Conservation (phyloP, 768 basidiomycete genomes). For the Hysterangium stoloniferum region DNA sequence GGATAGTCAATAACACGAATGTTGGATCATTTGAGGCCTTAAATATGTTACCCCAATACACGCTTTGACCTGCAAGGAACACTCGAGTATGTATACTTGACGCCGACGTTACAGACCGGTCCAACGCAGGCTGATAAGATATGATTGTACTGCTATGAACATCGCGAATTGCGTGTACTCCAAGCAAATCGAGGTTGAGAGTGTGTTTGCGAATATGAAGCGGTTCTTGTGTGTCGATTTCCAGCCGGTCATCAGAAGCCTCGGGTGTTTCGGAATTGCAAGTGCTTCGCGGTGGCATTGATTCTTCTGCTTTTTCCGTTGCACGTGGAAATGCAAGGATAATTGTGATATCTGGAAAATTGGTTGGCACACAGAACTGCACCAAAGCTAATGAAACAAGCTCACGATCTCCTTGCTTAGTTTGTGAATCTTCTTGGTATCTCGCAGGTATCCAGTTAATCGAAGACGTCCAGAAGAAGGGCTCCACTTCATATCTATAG, state of each 20-base stretch:
- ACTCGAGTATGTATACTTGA: constrained; percentile 23
- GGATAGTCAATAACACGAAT: constrained; percentile 40
- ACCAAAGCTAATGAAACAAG: neutral
- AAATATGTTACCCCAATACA: constrained; percentile 38
- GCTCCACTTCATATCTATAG: constrained; percentile 45
- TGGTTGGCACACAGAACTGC: neutral
- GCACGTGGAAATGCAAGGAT: constrained; percentile 39
- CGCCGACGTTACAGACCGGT: too few relatives aligned
- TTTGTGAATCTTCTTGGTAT: constrained; percentile 42
- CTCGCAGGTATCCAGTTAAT: constrained; percentile 63
- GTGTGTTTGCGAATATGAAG: constrained; percentile 21
- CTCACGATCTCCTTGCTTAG: constrained; percentile 45
- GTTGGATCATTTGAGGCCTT: constrained; percentile 38
- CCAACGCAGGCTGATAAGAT: constrained; percentile 31
- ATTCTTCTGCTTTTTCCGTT: constrained; percentile 13
- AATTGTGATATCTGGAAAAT: constrained; percentile 46
- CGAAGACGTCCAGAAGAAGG: constrained; percentile 59
- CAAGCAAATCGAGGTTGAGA: constrained; percentile 39
- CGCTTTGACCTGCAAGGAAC: constrained; percentile 24
- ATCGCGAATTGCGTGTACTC: constrained; percentile 42
- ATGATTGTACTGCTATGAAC: constrained; percentile 19
- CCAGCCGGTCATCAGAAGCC: constrained; percentile 14
- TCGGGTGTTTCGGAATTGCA: neutral
- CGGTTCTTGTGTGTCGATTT: constrained; percentile 47
- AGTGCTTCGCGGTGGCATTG: neutral